Percentiles rank a stretch among this genome's conserved stretches.
Conservation (phyloP, 2,329 filamentous ascomycete species). For the Xylaria sp. region DNA sequence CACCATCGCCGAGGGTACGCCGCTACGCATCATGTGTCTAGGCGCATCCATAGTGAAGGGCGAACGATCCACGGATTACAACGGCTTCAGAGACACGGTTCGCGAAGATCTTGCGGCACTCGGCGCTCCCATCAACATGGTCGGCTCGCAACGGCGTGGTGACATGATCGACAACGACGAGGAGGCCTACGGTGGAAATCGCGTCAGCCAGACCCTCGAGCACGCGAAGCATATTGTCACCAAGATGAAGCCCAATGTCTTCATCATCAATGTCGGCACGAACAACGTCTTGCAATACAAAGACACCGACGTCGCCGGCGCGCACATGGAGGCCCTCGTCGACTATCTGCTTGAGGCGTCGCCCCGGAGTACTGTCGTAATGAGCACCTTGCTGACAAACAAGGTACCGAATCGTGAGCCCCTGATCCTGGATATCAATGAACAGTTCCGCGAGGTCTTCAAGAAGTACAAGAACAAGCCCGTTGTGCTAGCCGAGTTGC, state of each 20-base stretch:
- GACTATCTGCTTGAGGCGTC: conserved; percentile 28
- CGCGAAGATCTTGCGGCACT: conserved; percentile 25
- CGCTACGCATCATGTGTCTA: conserved; percentile 30
- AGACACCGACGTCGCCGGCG: conserved; percentile 25
- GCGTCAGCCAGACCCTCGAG: conserved; percentile 28
- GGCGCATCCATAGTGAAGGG: conserved; percentile 30
- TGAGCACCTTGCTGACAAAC: conserved; percentile 30
- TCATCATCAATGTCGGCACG: conserved; percentile 33
- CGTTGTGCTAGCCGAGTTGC: conserved; percentile 32
- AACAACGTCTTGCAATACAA: conserved; percentile 31
- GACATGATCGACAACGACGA: conserved; percentile 32
- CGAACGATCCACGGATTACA: conserved; percentile 23
- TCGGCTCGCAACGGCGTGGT: conserved; percentile 31
- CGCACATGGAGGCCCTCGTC: conserved; percentile 28
- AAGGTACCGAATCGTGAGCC: conserved; percentile 27
- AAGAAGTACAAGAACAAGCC: conserved; percentile 24
- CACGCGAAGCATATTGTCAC: conserved; percentile 28
- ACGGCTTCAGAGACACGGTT: conserved; percentile 28
- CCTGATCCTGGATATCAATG: conserved; percentile 27
- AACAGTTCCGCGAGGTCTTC: conserved; percentile 28
- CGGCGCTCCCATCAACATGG: conserved; percentile 29
- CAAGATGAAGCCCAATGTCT: conserved; percentile 28
- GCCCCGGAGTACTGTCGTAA: conserved; percentile 28
- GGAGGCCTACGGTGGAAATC: conserved; percentile 32
- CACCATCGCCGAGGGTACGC: conserved; percentile 25